Base-by-base conservation (phyloP, 805 yeast species). In the Komagataella kurtzmanii region DNA sequence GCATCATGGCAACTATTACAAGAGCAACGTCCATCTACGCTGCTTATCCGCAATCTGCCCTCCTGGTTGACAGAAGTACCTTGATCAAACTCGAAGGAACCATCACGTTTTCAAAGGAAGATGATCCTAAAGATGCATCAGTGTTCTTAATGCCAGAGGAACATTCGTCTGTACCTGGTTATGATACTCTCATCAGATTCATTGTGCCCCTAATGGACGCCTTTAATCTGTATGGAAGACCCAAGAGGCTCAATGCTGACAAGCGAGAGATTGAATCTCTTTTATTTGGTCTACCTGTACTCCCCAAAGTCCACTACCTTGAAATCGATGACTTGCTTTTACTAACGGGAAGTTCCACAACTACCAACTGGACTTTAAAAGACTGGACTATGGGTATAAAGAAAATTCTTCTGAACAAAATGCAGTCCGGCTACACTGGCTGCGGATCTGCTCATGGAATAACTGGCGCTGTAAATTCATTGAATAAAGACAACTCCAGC, bases 81-180 rank as follows among this genome's bases (percentile, higher is more conserved):
- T 81, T 93, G 77, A 76, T 91, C 62, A 93, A 93, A 63, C 65
- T 91, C 51, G 97, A 90, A 62, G 97, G 97, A 49, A 72, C 76
- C 45, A 87, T 90, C 36, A 68, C 73, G 51, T 84, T 84, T 56
- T 76, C 76, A 51, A 71, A 72, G 53, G 69, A 72, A 44, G 75
- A 74, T 17, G 64, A 67, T 0, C 75, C 81, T 10, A 75, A 75
- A 55, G 81, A 77, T 51, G 77, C 83, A 17, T 72, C 81, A 3
- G 76, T 88, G 50, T 88, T 87, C 63, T 65, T 88, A 59, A 86
- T 88, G 93, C 95, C 96, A 8, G 85, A 81, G 54, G 71, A 76
- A 52, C 95, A 86, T 60, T 87, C 90, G 6, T 85, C 91, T 7
- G 95, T 88, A 17, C 80, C 80, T 3, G 90, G 90, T 19, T 81